phyloP scores from a whole-genome alignment of 495 filamentous ascomycete genomes.

The Aspergillus cavernicola region DNA sequence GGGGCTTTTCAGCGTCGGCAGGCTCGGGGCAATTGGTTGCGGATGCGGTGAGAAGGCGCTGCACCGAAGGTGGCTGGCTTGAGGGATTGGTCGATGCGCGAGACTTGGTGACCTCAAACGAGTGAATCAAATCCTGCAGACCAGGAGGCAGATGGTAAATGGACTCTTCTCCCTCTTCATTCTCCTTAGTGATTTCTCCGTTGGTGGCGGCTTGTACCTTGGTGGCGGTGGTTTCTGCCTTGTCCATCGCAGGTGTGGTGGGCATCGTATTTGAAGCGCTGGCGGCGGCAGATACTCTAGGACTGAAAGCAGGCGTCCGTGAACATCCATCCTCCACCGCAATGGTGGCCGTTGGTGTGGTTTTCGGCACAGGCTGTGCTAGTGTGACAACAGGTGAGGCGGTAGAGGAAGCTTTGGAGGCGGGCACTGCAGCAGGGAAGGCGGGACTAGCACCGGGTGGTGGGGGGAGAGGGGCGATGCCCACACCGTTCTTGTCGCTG shows the following conservation, averaged over 20 bases:
- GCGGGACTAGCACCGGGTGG: slow-evolving; percentile 64
- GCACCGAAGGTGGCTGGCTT: slow-evolving; percentile 57
- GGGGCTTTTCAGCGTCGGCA: slow-evolving; percentile 74
- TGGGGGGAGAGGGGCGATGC: slow-evolving; percentile 88
- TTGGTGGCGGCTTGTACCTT: slow-evolving; percentile 30
- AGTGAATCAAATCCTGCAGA: slow-evolving; percentile 83
- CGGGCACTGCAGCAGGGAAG: slow-evolving; percentile 40
- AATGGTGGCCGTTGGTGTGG: slow-evolving; percentile 34
- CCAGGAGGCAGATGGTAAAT: slow-evolving; percentile 92
- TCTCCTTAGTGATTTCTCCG: slow-evolving; percentile 35
- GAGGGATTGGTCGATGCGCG: slow-evolving; percentile 41
- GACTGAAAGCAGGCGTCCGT: slow-evolving; percentile 50
- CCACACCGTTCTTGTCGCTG: slow-evolving; percentile 80
- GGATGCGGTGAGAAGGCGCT: slow-evolving; percentile 69
- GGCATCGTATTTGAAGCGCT: slow-evolving; percentile 34
- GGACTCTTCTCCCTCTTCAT: slow-evolving; percentile 64
- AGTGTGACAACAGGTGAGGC: slow-evolving; percentile 52
- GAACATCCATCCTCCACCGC: slow-evolving; percentile 40
- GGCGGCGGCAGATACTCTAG: slow-evolving; percentile 22
- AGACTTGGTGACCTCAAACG: slow-evolving; percentile 80
- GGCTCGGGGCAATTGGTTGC: slow-evolving; percentile 67
- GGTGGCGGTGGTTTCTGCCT: slow-evolving; percentile 29
- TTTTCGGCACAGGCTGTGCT: slow-evolving; percentile 49
- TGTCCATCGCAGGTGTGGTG: slow-evolving; percentile 42
- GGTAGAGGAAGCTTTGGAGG: slow-evolving; percentile 45